Percentiles rank a stretch among this genome's conserved stretches.
Conservation (phyloP, 1,284 basidiomycete genomes). For the Porogramme epimiltina region DNA sequence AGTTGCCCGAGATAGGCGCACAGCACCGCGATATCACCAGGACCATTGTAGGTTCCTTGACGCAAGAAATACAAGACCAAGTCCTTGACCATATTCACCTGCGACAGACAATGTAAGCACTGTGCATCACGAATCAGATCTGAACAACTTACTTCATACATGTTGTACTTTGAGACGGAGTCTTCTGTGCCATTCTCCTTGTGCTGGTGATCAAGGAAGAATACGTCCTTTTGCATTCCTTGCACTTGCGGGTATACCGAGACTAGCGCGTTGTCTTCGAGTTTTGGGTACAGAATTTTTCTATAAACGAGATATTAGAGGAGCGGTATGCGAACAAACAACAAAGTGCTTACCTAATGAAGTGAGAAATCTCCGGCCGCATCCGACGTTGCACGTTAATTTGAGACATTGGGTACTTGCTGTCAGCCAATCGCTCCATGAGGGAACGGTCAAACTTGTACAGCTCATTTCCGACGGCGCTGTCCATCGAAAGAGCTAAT, state of each 20-base stretch:
- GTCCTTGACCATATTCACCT: slow-evolving; percentile 70
- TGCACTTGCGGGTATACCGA: slow-evolving; percentile 50
- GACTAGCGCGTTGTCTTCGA: slow-evolving; percentile 59
- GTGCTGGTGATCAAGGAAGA: slow-evolving; percentile 60
- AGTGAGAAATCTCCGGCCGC: slow-evolving; percentile 45
- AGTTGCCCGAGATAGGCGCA: slow-evolving; percentile 79
- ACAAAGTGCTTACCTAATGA: slow-evolving; percentile 34
- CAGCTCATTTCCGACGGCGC: slow-evolving; percentile 33
- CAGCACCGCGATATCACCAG: slow-evolving; percentile 72
- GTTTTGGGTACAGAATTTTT: slow-evolving; percentile 56
- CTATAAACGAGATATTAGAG: slow-evolving; percentile 31
- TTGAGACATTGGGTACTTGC: slow-evolving; percentile 43
- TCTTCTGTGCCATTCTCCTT: slow-evolving; percentile 59
- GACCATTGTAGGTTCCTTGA: slow-evolving; percentile 36
- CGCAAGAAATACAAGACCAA: slow-evolving; percentile 68
- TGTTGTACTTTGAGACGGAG: slow-evolving; percentile 63
- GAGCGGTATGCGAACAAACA: too few species aligned
- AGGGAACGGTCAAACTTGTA: slow-evolving; percentile 48
- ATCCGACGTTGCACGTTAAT: slow-evolving; percentile 45
- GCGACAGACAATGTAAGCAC: not conserved
- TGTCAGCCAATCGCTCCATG: slow-evolving; percentile 47
- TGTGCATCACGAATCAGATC: not conserved
- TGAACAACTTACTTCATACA: slow-evolving; percentile 52
- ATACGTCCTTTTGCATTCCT: slow-evolving; percentile 60
- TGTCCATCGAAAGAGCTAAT: slow-evolving; percentile 44